Conservation (phyloP, 495 filamentous ascomycete species). For the Staphylotrichum longicolle region DNA sequence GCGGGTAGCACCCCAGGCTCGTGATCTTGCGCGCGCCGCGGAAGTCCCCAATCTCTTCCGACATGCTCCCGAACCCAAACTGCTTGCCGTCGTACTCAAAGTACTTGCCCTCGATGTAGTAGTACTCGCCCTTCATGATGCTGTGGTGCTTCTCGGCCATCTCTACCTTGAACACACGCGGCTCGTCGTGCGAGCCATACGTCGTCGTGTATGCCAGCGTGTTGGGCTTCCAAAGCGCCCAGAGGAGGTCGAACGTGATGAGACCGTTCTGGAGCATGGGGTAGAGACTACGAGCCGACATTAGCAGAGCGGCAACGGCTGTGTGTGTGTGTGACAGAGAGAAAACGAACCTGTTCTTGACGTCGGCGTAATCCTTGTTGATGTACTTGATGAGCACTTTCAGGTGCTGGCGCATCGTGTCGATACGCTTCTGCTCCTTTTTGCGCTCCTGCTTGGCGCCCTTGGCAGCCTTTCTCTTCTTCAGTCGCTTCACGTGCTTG, state of each 20-base stretch:
- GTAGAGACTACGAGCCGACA: constrained; percentile 56
- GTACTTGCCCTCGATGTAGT: constrained; percentile 72
- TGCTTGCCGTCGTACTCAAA: constrained; percentile 82
- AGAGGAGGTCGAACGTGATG: constrained; percentile 87
- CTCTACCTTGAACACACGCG: constrained; percentile 86
- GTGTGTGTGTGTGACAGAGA: too few relatives aligned
- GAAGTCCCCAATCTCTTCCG: constrained; percentile 75
- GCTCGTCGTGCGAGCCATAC: constrained; percentile 76
- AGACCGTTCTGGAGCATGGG: constrained; percentile 78
- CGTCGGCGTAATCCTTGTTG: constrained; percentile 75
- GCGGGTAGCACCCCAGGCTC: constrained; percentile 71
- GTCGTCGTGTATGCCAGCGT: constrained; percentile 79
- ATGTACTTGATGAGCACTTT: constrained; percentile 79
- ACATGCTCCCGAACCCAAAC: constrained; percentile 53
- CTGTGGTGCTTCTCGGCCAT: constrained; percentile 69
- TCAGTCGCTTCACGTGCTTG: constrained; percentile 62
- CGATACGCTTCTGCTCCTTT: constrained; percentile 64
- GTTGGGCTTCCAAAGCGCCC: constrained; percentile 91
- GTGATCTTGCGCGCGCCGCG: constrained; percentile 82
- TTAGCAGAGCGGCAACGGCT: background rate
- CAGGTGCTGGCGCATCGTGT: constrained; percentile 63
- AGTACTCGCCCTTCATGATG: constrained; percentile 77
- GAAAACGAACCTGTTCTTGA: constrained; percentile 55
- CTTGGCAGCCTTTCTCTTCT: constrained; percentile 47
- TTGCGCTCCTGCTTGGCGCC: constrained; percentile 57